Percentiles rank a stretch among this genome's conserved stretches.
phyloP scores from a whole-genome alignment of 2,329 filamentous ascomycete genomes.

The Aspergillus pseudoglaucus region DNA sequence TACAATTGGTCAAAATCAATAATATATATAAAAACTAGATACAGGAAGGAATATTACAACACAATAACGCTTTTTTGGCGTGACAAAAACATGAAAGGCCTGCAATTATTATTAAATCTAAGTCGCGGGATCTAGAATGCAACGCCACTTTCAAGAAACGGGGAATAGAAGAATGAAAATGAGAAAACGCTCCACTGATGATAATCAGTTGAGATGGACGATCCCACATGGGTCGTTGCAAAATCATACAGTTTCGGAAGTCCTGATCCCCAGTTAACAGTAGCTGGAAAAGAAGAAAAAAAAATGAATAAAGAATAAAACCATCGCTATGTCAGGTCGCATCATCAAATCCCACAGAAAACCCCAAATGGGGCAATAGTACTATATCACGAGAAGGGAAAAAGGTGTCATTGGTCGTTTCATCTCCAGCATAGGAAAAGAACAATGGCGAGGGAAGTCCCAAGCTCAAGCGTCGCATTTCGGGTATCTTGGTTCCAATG shows the following conservation, averaged over 20 bases:
- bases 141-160: constrained; percentile 9
- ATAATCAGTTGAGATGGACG: constrained; percentile 5
- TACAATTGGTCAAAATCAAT: no score
- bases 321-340: background rate
- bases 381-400: background rate
- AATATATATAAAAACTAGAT: background rate
- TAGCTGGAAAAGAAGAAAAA: background rate
- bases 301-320: background rate
- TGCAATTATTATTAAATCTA: constrained; percentile 19
- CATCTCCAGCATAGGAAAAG: constrained; percentile 20
- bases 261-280: constrained; percentile 1
- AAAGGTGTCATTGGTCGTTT: constrained; percentile 6
- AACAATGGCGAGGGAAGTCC: constrained; percentile 7
- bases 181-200: background rate
- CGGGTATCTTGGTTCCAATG: background rate
- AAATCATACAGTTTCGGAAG: constrained; percentile 13
- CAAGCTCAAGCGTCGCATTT: background rate
- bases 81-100: background rate
- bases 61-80: background rate
- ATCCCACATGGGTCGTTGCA: constrained; percentile 13
- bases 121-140: constrained; percentile 14
- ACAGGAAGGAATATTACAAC: background rate
- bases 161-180: background rate
- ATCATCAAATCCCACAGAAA: background rate
- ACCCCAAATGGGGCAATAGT: background rate